Conservation (phyloP, 768 basidiomycete genomes). For the Chalciporus chontae region DNA sequence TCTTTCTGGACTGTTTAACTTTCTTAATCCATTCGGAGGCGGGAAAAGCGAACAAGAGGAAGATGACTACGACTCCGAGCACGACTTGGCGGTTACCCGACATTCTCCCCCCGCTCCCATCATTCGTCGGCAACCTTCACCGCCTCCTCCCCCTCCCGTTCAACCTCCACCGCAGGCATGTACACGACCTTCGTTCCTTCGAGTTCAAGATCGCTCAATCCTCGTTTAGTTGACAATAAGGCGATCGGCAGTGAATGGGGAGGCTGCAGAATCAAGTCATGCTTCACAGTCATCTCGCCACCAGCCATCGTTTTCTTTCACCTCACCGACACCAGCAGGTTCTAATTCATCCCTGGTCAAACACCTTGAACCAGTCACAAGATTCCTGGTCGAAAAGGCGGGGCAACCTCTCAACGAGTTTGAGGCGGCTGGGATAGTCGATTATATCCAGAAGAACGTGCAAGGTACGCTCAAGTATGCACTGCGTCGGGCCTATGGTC, state of each 20-base stretch:
- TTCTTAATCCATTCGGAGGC: conserved; percentile 45
- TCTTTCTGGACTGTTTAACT: conserved; percentile 46
- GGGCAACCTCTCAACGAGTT: conserved; percentile 47
- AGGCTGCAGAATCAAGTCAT: conserved; percentile 10
- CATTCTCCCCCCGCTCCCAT: conserved; percentile 24
- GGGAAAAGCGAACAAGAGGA: conserved; percentile 19
- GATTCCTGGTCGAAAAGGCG: conserved; percentile 46
- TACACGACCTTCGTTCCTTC: conserved; percentile 15
- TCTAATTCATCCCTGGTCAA: conserved; percentile 31
- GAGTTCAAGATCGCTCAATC: conserved; percentile 21
- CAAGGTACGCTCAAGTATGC: conserved; percentile 35
- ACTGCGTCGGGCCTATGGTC: conserved; percentile 8
- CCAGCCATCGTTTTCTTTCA: conserved; percentile 18
- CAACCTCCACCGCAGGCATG: conserved; percentile 29
- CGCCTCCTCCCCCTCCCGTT: conserved; percentile 19
- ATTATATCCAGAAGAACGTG: conserved; percentile 50
- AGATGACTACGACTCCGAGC: conserved; percentile 12
- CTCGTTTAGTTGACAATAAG: conserved; percentile 22
- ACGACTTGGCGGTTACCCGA: conserved; percentile 24
- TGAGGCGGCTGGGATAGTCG: conserved; percentile 53
- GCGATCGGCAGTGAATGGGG: conserved; percentile 14
- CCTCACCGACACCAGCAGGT: conserved; percentile 12
- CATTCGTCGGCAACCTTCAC: conserved; percentile 22
- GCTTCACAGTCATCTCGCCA: conserved; percentile 11
- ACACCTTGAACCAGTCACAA: conserved; percentile 47